Base-by-base conservation (phyloP, 768 basidiomycete species). In the Coprinopsis marcescibilis region DNA sequence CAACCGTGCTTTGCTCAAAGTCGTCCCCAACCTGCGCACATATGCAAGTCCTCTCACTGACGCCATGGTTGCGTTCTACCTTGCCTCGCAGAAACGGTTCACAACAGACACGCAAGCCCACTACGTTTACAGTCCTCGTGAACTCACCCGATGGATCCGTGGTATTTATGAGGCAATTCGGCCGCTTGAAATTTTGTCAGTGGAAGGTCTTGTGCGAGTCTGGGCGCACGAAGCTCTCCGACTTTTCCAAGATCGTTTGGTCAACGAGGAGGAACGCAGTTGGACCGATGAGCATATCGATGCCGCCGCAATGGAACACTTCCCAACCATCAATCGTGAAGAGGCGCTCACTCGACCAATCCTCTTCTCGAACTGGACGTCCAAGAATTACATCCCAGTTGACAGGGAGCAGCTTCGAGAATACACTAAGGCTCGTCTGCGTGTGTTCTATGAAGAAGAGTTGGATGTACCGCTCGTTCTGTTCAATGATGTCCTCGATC, bases 361-460 rank as follows among this genome's bases (percentile, higher is more conserved):
- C 55, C 69, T 99, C 29, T 99, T 93, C 75, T 98, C 96, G 17
- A 98, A 98, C 64, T 99, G 96, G 96, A 97, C 95, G 1, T 94
- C 95, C 8, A 92, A 94, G 68, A 70, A 97, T 60, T 98, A 98
- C 63, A 81, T 98, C 37, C 85, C 96, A 2, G 95, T 99, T 36
- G 90, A 96, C 52, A 81, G 96, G 41, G 95, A 96, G 57, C 74
- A 79, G 26, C 80, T 99, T 10, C 82, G 96, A 37, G 96, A 98
- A 57, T 97, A 94, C 63, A 94, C 91, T 17, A 97, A 97, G 66
- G 94, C 95, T 15, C 85, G 96, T 34, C 75, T 99, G 15, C 83
- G 90, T 10, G 89, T 98, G n/a, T 99, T 98, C 69, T 96, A 98
- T 57, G 96, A 99, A 63, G 96, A 98, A 68, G 96, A 99, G 66